Conservation (phyloP, 23 red algal genomes). For the Gracilaria domingensis region DNA sequence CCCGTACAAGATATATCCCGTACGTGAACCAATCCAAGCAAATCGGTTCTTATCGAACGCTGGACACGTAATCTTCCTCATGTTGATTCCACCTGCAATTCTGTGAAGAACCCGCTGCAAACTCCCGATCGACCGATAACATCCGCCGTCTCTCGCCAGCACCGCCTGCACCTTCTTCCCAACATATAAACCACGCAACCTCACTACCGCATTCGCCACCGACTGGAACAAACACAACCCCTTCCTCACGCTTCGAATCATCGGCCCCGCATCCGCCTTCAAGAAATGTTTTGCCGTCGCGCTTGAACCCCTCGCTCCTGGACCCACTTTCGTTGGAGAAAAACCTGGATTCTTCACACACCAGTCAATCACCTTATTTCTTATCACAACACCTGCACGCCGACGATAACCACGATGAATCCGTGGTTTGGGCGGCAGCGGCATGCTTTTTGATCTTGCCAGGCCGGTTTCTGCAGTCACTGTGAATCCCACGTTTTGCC, state of each 20-base stretch:
- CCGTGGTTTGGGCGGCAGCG: not conserved
- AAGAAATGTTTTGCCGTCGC: not conserved
- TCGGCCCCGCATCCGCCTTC: not conserved
- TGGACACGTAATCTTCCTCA: conserved; percentile 2
- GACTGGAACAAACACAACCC: not conserved
- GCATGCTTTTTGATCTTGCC: not conserved
- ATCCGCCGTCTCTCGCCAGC: not conserved
- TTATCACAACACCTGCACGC: not conserved
- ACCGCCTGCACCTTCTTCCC: not conserved
- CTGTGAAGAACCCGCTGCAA: not conserved
- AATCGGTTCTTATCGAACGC: conserved; percentile 1
- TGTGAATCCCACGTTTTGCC: not conserved
- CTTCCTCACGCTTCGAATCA: not conserved
- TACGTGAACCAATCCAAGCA: not conserved
- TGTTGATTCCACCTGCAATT: not conserved
- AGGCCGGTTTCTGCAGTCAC: not conserved
- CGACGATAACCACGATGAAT: not conserved
- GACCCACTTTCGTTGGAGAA: conserved; percentile 16
- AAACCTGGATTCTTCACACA: conserved; percentile 13
- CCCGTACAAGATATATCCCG: not conserved
- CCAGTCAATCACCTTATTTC: not conserved
- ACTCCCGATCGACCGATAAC: conserved; percentile 13
- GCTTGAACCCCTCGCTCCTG: not conserved
- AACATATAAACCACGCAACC: not conserved
- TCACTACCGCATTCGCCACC: conserved; percentile 31